These are phyloP conservation scores for Gomphus sp. DNA, from an alignment of 1,284 basidiomycete species.

Conservation along the genomic window DNA sequence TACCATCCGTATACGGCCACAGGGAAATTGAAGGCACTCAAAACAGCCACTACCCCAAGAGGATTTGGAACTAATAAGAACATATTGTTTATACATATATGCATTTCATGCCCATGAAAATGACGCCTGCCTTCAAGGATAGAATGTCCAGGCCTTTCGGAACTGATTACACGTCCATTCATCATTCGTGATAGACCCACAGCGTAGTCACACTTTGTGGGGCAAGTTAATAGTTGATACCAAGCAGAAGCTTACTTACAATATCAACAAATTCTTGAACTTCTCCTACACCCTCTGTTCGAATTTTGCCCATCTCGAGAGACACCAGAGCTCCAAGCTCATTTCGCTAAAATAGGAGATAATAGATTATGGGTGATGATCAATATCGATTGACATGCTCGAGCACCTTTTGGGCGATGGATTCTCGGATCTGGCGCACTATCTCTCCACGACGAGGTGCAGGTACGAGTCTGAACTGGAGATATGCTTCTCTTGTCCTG, in stretches of 20 bases:
- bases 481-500: slow-evolving; percentile 64
- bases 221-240: not conserved
- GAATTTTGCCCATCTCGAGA: slow-evolving; percentile 95
- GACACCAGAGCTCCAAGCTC: slow-evolving; percentile 78
- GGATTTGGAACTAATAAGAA: slow-evolving; percentile 72
- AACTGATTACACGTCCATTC: slow-evolving; percentile 78
- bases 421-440: slow-evolving; percentile 79
- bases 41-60: slow-evolving; percentile 83
- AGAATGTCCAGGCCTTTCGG: slow-evolving; percentile 83
- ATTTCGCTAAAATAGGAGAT: slow-evolving; percentile 43
- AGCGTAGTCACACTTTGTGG: slow-evolving; percentile 52
- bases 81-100: not conserved
- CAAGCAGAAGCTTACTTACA: slow-evolving; percentile 30
- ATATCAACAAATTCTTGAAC: slow-evolving; percentile 95
- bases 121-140: slow-evolving; percentile 68
- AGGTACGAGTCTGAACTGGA: slow-evolving; percentile 65
- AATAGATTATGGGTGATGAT: not conserved
- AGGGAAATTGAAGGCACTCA: slow-evolving; percentile 93
- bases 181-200: slow-evolving; percentile 88
- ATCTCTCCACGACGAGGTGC: slow-evolving; percentile 85
- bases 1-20: slow-evolving; percentile 86
- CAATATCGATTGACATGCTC: slow-evolving; percentile 4
- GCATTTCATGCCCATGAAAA: not conserved
- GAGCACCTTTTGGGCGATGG: slow-evolving; percentile 65
- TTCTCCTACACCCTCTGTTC: slow-evolving; percentile 86